A percentile compares a stretch with the other conserved stretches of the same genome.
Conservation (phyloP, 2,329 filamentous ascomycete species). For the Aspergillus sp. region DNA sequence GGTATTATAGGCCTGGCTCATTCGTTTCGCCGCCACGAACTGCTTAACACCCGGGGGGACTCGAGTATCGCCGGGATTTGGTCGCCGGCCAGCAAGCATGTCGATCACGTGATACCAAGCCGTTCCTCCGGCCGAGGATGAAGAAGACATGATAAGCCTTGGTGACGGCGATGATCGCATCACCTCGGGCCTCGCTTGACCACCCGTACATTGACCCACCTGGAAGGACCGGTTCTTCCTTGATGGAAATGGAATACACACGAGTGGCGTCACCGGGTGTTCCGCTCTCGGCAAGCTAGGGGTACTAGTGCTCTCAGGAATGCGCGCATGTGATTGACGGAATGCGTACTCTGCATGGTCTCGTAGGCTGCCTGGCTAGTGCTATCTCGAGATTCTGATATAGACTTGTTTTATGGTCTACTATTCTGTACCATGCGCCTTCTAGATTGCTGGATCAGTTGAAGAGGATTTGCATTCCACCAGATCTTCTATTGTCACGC, state of each 20-base stretch:
- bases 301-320: neutral
- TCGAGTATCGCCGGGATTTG: too few relatives aligned
- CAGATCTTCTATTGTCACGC: too few relatives aligned
- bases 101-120: neutral
- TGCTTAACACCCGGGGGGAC: too few relatives aligned
- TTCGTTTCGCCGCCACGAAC: too few relatives aligned
- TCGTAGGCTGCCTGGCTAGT: neutral
- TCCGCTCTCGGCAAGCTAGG: neutral
- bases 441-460: too few relatives aligned
- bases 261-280: neutral
- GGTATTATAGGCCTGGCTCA: neutral
- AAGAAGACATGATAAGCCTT: neutral
- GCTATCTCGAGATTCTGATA: neutral
- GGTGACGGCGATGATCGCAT: neutral
- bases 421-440: too few relatives aligned
- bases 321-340: conserved; percentile 1
- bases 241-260: neutral
- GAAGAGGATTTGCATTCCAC: too few relatives aligned
- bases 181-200: neutral
- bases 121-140: neutral
- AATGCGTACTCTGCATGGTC: neutral
- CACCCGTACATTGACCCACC: neutral
- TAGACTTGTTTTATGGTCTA: too few relatives aligned
- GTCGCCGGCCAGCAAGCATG: neutral
- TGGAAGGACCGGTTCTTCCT: neutral